phyloP scores from a whole-genome alignment of 345 rosid species.

The Euphorbia lathyris region DNA sequence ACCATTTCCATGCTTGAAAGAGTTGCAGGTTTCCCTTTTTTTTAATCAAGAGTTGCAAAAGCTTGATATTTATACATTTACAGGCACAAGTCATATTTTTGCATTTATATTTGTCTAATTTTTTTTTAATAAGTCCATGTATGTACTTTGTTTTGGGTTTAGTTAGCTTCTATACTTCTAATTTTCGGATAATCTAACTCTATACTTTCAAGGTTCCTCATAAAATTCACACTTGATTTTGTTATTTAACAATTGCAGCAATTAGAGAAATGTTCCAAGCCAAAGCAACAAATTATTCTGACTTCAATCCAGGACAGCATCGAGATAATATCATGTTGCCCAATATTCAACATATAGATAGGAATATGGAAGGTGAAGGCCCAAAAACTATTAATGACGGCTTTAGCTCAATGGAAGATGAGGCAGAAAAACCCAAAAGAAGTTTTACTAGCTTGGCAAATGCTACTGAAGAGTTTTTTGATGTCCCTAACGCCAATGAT shows the following conservation, averaged over 20 bases:
- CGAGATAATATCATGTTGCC: conserved; percentile 29
- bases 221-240: not conserved
- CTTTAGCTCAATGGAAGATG: conserved; percentile 25
- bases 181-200: too few species aligned
- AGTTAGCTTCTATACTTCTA: too few species aligned
- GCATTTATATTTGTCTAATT: too few species aligned
- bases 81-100: too few species aligned
- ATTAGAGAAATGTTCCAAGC: conserved; percentile 70
- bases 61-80: too few species aligned
- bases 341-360: conserved; percentile 28
- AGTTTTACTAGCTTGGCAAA: conserved; percentile 58
- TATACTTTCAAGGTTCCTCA: not conserved
- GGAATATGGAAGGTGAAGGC: conserved; percentile 24
- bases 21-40: conserved; percentile 52
- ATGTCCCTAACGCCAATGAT: conserved; percentile 64
- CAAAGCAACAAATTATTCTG: conserved; percentile 48
- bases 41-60: too few species aligned
- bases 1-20: conserved; percentile 82
- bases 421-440: conserved; percentile 38
- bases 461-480: conserved; percentile 85
- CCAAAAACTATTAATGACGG: conserved; percentile 19
- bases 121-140: too few species aligned
- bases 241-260: conserved; percentile 36
- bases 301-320: conserved; percentile 37
- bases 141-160: too few species aligned